Evolutionary conservation across 148 eudicot genomes (phyloP), one percentile per base, ranked within the genome.

Genomic region (Spergularia marina): DNA sequence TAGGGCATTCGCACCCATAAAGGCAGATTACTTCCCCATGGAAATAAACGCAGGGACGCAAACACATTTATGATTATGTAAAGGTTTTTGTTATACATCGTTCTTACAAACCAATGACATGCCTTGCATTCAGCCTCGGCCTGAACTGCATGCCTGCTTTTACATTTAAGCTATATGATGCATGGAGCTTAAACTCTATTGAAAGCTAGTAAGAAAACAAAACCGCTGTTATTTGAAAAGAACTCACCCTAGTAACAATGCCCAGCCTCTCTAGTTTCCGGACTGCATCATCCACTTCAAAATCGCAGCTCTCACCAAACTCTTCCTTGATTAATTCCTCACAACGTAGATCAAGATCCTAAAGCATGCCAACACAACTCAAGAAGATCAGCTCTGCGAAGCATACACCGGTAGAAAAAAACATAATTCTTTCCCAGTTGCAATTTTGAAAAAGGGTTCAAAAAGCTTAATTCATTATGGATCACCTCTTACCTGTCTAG

Each of bases 251-350:
- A 49, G 91, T 61, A 81, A 95, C 92, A 69, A 95, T 91, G 68
- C 97, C 99, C 74, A 95, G 82, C 83, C 87, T 92, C 82, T 95
- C 97, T 56, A 95, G 78, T 77, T 95, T 95, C 52, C 75, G 80
- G 61, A 95, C 83, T 4, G 99, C 99, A 85, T 95, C 99, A 81
- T 92, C 98, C 76, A 95, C 97, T 68, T 95, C 98, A 76, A 92
- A 95, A 74, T 95, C 86, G 74, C 99, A 95, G 72, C 68, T 82
- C 82, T 79, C 91, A 25, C 85, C 94, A 86, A 92, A 95, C 83
- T 92, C 96, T 78, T 95, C 96, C 75, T 85, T 86, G 64, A 95
- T 88, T 74, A 95, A 75, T 77, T 89, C 96, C 79, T 95, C 98
- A 61, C 97, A 92, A 34, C 83, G 86, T 64, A 68, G 60, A 78